Evolutionary conservation across 2,329 filamentous ascomycete genomes (phyloP).

Genomic region (Aspergillus clavatus): DNA sequence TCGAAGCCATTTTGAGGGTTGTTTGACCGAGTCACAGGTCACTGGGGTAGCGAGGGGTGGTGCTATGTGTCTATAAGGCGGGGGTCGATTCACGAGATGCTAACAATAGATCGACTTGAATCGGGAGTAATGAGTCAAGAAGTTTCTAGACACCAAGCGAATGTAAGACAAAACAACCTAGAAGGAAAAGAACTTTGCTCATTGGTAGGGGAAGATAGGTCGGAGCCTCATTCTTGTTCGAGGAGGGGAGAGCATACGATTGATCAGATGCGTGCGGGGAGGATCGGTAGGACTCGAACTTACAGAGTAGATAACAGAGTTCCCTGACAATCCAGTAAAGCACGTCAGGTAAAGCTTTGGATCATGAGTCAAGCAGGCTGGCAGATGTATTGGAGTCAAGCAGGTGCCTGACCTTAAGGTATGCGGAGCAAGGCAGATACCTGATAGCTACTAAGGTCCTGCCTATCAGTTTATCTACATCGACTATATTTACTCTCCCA

Average conservation of each 20-base stretch:
- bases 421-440: too few species aligned
- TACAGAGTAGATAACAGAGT: too few species aligned
- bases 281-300: too few species aligned
- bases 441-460: too few species aligned
- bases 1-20: conserved; percentile 47
- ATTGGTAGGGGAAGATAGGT: neutral
- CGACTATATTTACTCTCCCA: too few species aligned
- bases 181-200: neutral
- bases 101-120: neutral
- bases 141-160: neutral
- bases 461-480: too few species aligned
- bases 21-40: conserved; percentile 1
- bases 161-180: neutral
- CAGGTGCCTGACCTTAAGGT: too few species aligned
- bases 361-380: too few species aligned
- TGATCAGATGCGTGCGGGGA: neutral
- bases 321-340: too few species aligned
- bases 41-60: neutral
- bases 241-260: too few species aligned
- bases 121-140: neutral
- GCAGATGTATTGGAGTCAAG: too few species aligned
- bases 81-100: neutral
- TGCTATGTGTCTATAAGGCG: neutral
- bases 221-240: neutral
- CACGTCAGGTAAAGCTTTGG: too few species aligned